Evolutionary conservation across 2,329 filamentous ascomycete genomes (phyloP).

Genomic region (Colletotrichum paranaense): DNA sequence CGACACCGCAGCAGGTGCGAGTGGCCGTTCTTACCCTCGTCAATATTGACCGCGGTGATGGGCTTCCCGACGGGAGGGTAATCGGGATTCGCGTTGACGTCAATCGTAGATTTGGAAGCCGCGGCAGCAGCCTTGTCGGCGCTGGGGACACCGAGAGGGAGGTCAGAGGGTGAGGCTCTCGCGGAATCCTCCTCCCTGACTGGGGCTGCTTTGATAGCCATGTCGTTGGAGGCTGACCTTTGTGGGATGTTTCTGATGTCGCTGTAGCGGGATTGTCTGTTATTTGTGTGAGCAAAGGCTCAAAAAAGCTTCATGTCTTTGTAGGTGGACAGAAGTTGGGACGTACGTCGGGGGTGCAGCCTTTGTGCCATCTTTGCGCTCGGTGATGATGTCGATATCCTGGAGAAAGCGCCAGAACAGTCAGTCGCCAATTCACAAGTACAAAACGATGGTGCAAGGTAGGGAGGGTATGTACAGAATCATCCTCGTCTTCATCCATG

Average conservation of each 20-base stretch:
- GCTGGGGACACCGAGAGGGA: slow-evolving; percentile 50
- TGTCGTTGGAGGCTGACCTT: slow-evolving; percentile 65
- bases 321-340: not conserved
- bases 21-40: slow-evolving; percentile 61
- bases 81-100: slow-evolving; percentile 84
- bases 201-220: slow-evolving; percentile 56
- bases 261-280: slow-evolving; percentile 70
- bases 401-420: slow-evolving; percentile 41
- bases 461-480: slow-evolving; percentile 53
- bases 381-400: slow-evolving; percentile 77
- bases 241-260: slow-evolving; percentile 75
- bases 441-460: not conserved
- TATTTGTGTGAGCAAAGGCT: not conserved
- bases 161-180: slow-evolving; percentile 43
- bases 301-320: no score
- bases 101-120: slow-evolving; percentile 83
- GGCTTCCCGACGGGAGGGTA: slow-evolving; percentile 86
- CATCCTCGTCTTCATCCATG: slow-evolving; percentile 70
- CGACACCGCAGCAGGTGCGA: not conserved
- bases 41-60: slow-evolving; percentile 80
- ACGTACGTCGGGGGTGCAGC: slow-evolving; percentile 69
- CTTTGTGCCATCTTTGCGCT: slow-evolving; percentile 73
- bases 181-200: slow-evolving; percentile 55
- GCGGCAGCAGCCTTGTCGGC: slow-evolving; percentile 70
- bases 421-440: not conserved